phyloP scores from a whole-genome alignment of 192 early-diverging fungal genomes.

The Thamnidium elegans region DNA sequence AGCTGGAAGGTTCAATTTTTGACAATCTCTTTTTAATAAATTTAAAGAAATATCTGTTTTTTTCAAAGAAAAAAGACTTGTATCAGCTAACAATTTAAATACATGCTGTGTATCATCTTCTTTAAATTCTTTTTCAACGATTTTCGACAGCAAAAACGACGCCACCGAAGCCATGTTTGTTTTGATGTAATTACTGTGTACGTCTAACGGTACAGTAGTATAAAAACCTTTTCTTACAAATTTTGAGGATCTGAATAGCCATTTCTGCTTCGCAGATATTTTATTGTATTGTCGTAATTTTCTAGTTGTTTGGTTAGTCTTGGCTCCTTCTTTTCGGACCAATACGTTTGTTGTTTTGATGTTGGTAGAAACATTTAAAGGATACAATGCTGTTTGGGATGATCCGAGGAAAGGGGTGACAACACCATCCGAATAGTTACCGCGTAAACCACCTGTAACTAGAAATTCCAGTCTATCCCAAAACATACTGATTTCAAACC shows the following conservation, averaged over 20 bases:
- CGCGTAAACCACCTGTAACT: neutral
- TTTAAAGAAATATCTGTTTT: neutral
- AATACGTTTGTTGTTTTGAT: neutral
- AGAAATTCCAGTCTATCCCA: neutral
- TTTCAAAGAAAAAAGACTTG: neutral
- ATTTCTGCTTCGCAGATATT: neutral
- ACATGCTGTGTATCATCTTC: neutral
- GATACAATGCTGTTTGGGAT: neutral
- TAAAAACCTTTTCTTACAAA: conserved; percentile 1
- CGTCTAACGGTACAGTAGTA: neutral
- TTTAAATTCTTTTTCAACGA: neutral
- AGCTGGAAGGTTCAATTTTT: neutral
- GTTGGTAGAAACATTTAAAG: neutral
- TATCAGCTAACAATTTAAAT: neutral
- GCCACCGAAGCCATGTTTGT: neutral
- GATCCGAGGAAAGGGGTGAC: neutral
- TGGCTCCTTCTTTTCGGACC: neutral
- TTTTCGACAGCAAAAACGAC: neutral
- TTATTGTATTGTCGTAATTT: neutral
- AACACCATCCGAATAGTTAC: neutral
- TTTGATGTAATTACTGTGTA: neutral
- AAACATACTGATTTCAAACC: neutral
- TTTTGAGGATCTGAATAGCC: neutral
- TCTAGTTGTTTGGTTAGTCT: neutral
- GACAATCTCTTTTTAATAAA: neutral